A percentile compares a stretch with the other conserved stretches of the same genome.
Conservation (phyloP, 2,329 filamentous ascomycete species). For the Alternaria angustiovoidea region DNA sequence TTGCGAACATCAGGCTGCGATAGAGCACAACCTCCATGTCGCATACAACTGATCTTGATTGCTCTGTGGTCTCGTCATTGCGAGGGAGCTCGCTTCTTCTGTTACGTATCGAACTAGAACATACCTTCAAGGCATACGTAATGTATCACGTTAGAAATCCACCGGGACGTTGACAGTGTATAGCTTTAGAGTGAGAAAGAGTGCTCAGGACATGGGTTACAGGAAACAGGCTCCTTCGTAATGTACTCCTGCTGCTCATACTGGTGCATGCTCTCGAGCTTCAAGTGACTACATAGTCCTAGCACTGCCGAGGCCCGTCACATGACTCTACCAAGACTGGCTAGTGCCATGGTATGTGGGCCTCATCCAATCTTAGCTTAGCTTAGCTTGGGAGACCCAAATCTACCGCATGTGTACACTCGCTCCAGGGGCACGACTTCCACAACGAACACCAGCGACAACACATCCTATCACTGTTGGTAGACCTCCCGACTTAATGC, state of each 20-base stretch:
- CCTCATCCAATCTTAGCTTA: not conserved
- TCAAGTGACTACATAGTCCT: not conserved
- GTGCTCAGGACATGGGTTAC: no score
- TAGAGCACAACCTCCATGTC: not conserved
- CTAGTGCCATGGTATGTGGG: not conserved
- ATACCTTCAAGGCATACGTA: no score
- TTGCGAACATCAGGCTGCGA: constrained; percentile 1
- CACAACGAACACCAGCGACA: not conserved
- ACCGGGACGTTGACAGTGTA: no score
- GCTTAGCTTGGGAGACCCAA: not conserved
- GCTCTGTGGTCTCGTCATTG: no score
- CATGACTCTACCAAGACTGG: not conserved
- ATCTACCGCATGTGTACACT: not conserved
- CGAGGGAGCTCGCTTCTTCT: no score
- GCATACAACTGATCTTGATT: no score
- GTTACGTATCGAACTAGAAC: no score
- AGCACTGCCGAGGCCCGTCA: not conserved
- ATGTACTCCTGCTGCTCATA: not conserved
- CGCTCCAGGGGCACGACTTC: no score
- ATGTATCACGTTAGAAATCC: no score
- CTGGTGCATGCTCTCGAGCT: not conserved
- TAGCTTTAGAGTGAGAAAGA: no score
- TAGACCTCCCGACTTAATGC: not conserved
- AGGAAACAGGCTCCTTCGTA: no score
- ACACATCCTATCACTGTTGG: not conserved